Evolutionary conservation across 2,329 filamentous ascomycete genomes (phyloP), one percentile per base, ranked within the genome.

Genomic region (Chaetomiaceae sp.): DNA sequence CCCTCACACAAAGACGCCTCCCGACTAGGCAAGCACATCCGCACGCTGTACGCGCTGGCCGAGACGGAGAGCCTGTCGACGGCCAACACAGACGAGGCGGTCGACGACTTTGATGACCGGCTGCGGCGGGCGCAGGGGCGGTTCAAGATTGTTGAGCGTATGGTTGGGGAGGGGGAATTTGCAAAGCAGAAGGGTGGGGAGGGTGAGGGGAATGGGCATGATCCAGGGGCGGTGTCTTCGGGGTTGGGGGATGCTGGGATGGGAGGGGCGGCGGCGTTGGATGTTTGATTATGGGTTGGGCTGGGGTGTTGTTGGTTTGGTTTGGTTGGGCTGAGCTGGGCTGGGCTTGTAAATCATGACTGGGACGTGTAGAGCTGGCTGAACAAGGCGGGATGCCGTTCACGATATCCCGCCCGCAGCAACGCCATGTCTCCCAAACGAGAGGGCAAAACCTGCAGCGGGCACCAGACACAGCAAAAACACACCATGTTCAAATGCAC

Each of bases 51-150:
- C 55, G 84, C 86, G 20, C 74, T 96, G 13, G 83, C 89, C 3
- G 89, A 96, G 65, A 84, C 85, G 0, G 82, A 83, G 5, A 92
- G 83, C 1, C 70, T 96, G 38, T 83, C 84, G 14, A 91, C 84
- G 17, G 77, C 85, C 53, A 99, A 99, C 65, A 86, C 81, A 4
- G 92, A 97, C 64, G 89, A 95, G 41, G 85, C 86, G 0, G 90
- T 99, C 19, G 86, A 86, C 44, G 91, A 96, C 62, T 91, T 95
- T 63, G 93, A 99, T 62, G 89, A 96, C 65, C 78, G 91, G 12
- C 65, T 95, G 34, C 93, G 91, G 70, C 81, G 88, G 57, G 92
- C 90, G 4, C 80, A 83, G 59, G 86, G 86, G 3, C 96, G 96
- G 66, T 80, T 81, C 1, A 95, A 92, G 69, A 79, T 99, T 41